Conservation (phyloP, 805 yeast genomes). For the Zygosaccharomyces siamensis region DNA sequence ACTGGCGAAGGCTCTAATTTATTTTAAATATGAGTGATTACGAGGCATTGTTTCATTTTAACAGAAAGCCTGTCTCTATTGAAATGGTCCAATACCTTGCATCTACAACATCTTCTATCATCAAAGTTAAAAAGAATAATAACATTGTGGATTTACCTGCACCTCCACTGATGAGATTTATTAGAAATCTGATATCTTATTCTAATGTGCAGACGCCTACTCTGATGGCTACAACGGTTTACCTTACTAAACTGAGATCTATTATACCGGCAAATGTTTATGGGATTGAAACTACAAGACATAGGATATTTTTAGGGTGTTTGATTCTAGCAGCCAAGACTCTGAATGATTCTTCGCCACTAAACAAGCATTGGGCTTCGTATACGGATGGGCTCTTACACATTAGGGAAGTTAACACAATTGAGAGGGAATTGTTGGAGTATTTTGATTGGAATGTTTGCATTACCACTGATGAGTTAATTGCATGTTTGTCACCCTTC, state of each 20-base stretch:
- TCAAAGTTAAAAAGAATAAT: conserved; percentile 22
- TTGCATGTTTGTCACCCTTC: conserved; percentile 67
- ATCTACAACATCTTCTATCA: conserved; percentile 27
- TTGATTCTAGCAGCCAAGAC: conserved; percentile 88
- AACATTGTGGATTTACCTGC: conserved; percentile 19
- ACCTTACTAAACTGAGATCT: conserved; percentile 68
- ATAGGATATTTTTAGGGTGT: conserved; percentile 85
- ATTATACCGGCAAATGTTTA: conserved; percentile 81
- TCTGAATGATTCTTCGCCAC: conserved; percentile 88
- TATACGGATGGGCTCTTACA: conserved; percentile 83
- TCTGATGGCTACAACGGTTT: conserved; percentile 85
- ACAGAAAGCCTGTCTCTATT: conserved; percentile 24
- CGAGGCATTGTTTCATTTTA: conserved; percentile 29
- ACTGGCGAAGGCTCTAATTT: background rate
- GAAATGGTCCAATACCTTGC: conserved; percentile 32
- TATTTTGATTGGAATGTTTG: conserved; percentile 82
- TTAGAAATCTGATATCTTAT: conserved; percentile 62
- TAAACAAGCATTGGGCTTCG: conserved; percentile 93
- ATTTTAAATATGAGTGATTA: conserved; percentile 23
- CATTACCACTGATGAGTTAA: conserved; percentile 65
- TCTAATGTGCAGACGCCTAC: conserved; percentile 95
- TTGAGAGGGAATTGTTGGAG: conserved; percentile 81
- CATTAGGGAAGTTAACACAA: conserved; percentile 76
- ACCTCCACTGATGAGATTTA: conserved; percentile 57
- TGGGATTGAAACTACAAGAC: conserved; percentile 91